These are phyloP conservation scores for Prunus campanulata DNA, from an alignment of 306 rosid genomes.

Conservation along the genomic window DNA sequence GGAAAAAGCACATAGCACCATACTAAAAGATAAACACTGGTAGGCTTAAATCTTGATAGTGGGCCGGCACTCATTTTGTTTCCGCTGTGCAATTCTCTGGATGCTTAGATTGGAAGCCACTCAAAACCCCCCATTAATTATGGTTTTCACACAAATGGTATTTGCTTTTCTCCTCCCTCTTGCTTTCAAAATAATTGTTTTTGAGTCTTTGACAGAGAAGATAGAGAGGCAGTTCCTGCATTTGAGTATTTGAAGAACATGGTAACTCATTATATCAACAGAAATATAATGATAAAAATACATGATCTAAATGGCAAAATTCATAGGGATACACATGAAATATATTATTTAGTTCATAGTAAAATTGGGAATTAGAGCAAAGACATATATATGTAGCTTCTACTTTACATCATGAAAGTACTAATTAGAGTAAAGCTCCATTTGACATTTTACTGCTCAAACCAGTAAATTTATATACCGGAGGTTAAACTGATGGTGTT, in stretches of 20 bases:
- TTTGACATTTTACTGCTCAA: not conserved
- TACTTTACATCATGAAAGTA: conserved; percentile 1
- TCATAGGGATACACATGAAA: not conserved
- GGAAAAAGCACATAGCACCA: conserved; percentile 14
- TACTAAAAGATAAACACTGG: not conserved
- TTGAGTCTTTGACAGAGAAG: too few relatives aligned
- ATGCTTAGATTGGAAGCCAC: conserved; percentile 53
- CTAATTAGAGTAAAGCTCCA: not conserved
- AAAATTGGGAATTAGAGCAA: conserved; percentile 11
- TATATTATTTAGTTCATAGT: not conserved
- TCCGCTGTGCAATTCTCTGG: not conserved
- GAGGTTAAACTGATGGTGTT: not conserved
- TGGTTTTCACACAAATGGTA: not conserved
- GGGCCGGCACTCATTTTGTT: conserved; percentile 36
- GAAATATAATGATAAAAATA: not conserved
- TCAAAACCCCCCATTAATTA: not conserved
- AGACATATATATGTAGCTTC: not conserved
- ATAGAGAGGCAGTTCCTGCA: too few relatives aligned
- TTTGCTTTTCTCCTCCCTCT: too few relatives aligned
- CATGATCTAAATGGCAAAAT: not conserved
- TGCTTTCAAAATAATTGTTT: too few relatives aligned
- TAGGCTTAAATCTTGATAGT: not conserved
- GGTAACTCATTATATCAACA: conserved; percentile 10
- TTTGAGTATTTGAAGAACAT: too few relatives aligned
- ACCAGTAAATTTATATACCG: not conserved